Percentiles rank a stretch among this genome's conserved stretches.
Evolutionary conservation across 164 flowering plant genomes (phyloP).

Genomic region (Magnolia changhungtana): DNA sequence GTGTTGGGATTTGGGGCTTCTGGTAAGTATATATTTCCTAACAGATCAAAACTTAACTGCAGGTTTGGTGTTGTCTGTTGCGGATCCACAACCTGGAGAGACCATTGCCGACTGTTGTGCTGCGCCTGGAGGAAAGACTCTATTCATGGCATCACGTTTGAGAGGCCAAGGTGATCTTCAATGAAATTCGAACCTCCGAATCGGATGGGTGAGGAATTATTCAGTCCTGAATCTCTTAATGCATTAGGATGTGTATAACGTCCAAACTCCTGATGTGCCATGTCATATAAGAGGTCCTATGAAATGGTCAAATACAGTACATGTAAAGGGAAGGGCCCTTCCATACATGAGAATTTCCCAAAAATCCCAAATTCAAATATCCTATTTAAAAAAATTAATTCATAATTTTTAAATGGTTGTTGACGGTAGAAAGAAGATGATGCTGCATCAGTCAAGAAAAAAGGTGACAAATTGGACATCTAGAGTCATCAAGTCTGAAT

Average conservation of each 20-base stretch:
- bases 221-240: no score
- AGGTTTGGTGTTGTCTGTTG: constrained; percentile 80
- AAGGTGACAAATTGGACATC: background rate
- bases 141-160: constrained; percentile 80
- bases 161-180: constrained; percentile 54
- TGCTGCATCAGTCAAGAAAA: no score
- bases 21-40: background rate
- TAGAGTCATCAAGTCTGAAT: background rate
- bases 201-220: background rate
- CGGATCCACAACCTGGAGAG: constrained; percentile 86
- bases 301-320: background rate
- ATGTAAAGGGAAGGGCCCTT: background rate
- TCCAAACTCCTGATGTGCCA: background rate
- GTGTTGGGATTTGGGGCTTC: background rate
- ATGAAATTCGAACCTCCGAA: background rate
- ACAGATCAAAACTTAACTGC: constrained; percentile 11
- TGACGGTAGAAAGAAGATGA: no score
- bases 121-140: constrained; percentile 97
- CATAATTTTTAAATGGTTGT: no score
- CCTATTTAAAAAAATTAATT: no score
- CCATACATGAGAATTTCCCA: background rate
- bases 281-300: background rate
- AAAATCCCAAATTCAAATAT: background rate
- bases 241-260: background rate
- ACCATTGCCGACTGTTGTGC: constrained; percentile 85